Evolutionary conservation across 495 filamentous ascomycete species (phyloP).

Genomic region (Articulospora tetracladia): DNA sequence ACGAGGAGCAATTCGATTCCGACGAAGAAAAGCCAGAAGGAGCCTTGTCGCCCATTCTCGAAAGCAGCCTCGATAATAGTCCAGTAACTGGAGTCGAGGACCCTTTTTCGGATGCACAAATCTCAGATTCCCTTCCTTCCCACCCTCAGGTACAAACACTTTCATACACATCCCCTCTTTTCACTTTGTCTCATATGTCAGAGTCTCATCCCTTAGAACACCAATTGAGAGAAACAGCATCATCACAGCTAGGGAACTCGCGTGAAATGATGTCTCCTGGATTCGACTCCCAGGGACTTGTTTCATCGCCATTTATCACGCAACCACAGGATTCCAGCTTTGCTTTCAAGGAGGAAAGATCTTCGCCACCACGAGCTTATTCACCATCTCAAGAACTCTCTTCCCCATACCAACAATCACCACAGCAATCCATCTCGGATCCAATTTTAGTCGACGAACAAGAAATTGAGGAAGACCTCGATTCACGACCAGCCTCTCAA

Average conservation of each 20-base stretch:
- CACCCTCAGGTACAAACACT: background rate
- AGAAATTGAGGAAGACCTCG: background rate
- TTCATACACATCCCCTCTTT: slow-evolving; percentile 1
- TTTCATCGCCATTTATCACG: background rate
- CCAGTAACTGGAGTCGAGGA: background rate
- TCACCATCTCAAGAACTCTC: background rate
- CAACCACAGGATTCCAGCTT: background rate
- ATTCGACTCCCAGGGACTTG: background rate
- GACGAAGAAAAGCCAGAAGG: background rate
- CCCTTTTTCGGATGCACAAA: background rate
- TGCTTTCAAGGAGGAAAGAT: background rate
- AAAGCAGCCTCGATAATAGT: background rate
- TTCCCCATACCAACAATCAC: background rate
- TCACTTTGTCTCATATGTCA: background rate
- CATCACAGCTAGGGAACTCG: background rate
- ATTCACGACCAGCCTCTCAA: background rate
- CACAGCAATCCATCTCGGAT: background rate
- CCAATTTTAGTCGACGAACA: background rate
- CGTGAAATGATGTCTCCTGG: background rate
- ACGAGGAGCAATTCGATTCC: background rate
- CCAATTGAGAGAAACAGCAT: background rate
- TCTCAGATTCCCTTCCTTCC: background rate
- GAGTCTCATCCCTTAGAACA: background rate
- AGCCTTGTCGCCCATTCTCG: background rate
- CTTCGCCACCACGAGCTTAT: background rate